phyloP scores from a whole-genome alignment of 352 stramenopile genomes.

The Phytophthora sojae region DNA sequence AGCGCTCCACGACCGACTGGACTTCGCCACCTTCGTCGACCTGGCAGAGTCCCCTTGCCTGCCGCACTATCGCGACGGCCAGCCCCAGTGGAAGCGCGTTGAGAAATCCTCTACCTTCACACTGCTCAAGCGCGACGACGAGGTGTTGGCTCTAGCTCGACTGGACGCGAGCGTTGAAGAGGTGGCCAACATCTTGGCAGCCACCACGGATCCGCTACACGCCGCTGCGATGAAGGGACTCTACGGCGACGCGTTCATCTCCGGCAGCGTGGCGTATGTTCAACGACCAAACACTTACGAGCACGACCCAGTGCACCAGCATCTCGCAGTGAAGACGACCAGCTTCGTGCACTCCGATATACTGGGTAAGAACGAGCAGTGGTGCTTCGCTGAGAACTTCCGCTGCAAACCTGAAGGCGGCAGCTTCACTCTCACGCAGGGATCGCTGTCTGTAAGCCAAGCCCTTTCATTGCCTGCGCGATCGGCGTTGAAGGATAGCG shows the following conservation, averaged over 20 bases:
- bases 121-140: conserved; percentile 30
- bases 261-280: conserved; percentile 36
- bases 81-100: conserved; percentile 33
- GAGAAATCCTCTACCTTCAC: conserved; percentile 27
- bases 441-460: conserved; percentile 16
- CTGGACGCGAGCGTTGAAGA: conserved; percentile 44
- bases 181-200: conserved; percentile 34
- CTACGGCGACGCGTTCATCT: conserved; percentile 43
- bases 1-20: conserved; percentile 26
- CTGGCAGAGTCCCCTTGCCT: conserved; percentile 27
- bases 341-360: conserved; percentile 47
- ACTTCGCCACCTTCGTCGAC: conserved; percentile 24
- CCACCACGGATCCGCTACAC: conserved; percentile 24
- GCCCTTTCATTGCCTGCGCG: conserved; percentile 21
- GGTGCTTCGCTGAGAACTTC: conserved; percentile 48
- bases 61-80: conserved; percentile 10
- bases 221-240: conserved; percentile 44
- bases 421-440: conserved; percentile 37
- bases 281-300: conserved; percentile 13
- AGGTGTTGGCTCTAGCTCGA: conserved; percentile 35
- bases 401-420: conserved; percentile 16
- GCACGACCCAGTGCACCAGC: conserved; percentile 13
- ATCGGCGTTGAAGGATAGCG: conserved; percentile 13
- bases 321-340: conserved; percentile 38
- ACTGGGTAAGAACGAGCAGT: conserved; percentile 51